Conservation (phyloP, 78 protist genomes). For the Pigoraptor vietnamica region DNA sequence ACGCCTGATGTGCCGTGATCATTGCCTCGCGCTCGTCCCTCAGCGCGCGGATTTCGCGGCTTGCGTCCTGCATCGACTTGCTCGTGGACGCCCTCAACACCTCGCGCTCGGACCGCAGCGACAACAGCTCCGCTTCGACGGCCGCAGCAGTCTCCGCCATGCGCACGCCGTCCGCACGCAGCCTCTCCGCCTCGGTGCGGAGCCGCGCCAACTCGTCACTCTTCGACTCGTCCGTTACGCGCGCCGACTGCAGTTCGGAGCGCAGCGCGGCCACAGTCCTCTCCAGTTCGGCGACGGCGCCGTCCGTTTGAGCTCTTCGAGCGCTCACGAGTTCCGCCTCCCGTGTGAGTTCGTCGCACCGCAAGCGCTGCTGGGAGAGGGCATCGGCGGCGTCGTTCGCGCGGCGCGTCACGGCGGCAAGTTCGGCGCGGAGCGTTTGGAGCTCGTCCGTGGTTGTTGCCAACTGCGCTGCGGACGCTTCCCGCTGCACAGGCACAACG, state of each 20-base stretch:
- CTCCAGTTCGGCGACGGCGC: neutral
- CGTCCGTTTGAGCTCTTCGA: neutral
- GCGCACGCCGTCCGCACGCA: neutral
- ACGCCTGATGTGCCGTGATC: neutral
- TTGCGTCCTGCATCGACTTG: neutral
- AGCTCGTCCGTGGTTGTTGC: neutral
- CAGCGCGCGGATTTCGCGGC: neutral
- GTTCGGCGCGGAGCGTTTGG: neutral
- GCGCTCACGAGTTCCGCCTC: neutral
- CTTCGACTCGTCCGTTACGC: neutral
- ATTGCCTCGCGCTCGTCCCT: neutral
- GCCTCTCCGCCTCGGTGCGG: neutral
- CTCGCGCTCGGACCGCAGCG: neutral
- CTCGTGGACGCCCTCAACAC: neutral
- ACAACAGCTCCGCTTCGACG: neutral
- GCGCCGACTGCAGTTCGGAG: neutral
- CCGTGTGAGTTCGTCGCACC: neutral
- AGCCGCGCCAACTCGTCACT: neutral
- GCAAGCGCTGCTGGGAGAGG: neutral
- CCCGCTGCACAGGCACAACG: neutral
- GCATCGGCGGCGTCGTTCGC: neutral
- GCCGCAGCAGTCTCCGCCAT: neutral
- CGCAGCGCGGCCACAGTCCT: neutral
- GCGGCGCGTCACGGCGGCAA: neutral
- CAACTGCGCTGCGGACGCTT: neutral